Base-by-base conservation (phyloP, 192 early-diverging fungal genomes). In the Phlyctochytrium arcticum region DNA sequence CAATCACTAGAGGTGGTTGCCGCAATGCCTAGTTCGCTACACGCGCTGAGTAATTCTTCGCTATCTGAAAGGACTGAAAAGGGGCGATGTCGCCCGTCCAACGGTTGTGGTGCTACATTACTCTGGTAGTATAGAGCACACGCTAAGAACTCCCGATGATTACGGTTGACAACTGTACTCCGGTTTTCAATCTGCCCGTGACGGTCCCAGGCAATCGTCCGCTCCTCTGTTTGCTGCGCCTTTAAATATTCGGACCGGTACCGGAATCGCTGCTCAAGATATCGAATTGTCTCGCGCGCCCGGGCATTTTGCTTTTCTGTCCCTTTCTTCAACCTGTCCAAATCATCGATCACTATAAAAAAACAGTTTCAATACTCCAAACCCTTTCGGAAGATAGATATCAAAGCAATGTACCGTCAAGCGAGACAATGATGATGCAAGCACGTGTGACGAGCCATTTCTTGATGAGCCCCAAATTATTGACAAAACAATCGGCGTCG, bases 231-330 rank as follows among this genome's bases (percentile, higher is more conserved):
- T 23, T 69, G 59, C 49, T 81, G 80, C n/a, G 70, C 70, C n/a
- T 42, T 36, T 3, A 81, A 62, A 50, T 42, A 51, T n/a, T 49
- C 47, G 4, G 53, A 64, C 23, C 62, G 53, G 72, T 70, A 78
- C 31, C 60, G 35, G 61, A 81, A 76, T 4, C 80, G 67, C 37
- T 82, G 74, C 53, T 82, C 80, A n/a, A 82, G 70, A 47, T 73
- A 82, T 19, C 80, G 62, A 36, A 70, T 82, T 5, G 74, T 74
- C 37, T 82, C 80, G n/a, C 80, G 64, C 2, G 80, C 73, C 0
- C 65, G 35, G 3, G 46, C 66, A 47, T 75, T 75, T 6, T 58
- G 57, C 19, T 29, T 39, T 26, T 59, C 66, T 4, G 30, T 53
- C 8, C 74, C 75, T 39, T 76, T 75, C 33, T 82, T 82, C 24